These are phyloP conservation scores for Oenanthe sinensis DNA, from an alignment of 129 eudicot genomes.

Conservation along the genomic window DNA sequence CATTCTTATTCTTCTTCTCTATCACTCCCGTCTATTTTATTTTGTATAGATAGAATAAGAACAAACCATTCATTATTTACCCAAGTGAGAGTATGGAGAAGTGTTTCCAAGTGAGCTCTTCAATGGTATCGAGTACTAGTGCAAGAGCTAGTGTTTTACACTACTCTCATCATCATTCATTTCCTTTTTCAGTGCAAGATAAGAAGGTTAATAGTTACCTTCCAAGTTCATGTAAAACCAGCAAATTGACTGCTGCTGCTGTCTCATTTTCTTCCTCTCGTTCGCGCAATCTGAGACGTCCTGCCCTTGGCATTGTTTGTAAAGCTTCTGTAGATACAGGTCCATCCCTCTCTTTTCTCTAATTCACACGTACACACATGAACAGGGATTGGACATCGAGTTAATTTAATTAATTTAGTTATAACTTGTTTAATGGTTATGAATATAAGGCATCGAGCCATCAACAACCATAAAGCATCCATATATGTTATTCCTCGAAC, in stretches of 20 bases:
- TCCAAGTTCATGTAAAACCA: conserved; percentile 13
- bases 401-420: no score
- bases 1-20: conserved; percentile 1
- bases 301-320: conserved; percentile 26
- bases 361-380: not conserved
- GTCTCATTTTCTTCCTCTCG: conserved; percentile 13
- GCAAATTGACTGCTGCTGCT: not conserved
- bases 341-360: conserved; percentile 16
- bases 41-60: conserved; percentile 1
- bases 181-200: conserved; percentile 13
- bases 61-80: not conserved
- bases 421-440: not conserved
- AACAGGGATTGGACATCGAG: not conserved
- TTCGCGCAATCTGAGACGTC: conserved; percentile 15
- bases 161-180: conserved; percentile 15
- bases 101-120: conserved; percentile 28
- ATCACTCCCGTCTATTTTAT: not conserved
- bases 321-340: conserved; percentile 40
- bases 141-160: conserved; percentile 28
- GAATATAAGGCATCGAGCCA: not conserved
- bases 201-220: conserved; percentile 2
- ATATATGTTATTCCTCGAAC: not conserved
- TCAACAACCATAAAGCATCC: not conserved
- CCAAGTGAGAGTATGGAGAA: conserved; percentile 23
- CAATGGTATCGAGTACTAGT: conserved; percentile 4